Conservation (phyloP, 2,329 filamentous ascomycete genomes). For the Nannizziopsis arthrosporioides region DNA sequence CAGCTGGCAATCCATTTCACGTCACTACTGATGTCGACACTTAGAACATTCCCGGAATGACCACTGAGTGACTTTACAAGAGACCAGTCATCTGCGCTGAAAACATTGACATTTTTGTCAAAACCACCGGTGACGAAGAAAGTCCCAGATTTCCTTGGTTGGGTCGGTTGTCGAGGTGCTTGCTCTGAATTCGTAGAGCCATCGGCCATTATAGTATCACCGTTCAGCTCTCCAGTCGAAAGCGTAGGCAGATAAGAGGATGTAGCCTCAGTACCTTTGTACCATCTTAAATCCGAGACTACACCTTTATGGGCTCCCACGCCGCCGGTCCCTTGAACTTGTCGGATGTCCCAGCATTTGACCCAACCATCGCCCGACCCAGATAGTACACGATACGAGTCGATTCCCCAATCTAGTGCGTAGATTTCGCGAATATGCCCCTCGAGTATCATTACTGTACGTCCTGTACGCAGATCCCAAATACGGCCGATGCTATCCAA, state of each 20-base stretch:
- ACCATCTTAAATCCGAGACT: slow-evolving; percentile 89
- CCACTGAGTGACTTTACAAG: slow-evolving; percentile 76
- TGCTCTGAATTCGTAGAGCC: slow-evolving; percentile 14
- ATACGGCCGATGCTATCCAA: slow-evolving; percentile 88
- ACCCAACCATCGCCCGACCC: slow-evolving; percentile 90
- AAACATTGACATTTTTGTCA: slow-evolving; percentile 89
- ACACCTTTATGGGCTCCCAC: slow-evolving; percentile 86
- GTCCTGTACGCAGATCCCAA: slow-evolving; percentile 85
- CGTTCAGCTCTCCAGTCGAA: slow-evolving; percentile 52
- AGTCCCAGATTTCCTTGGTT: slow-evolving; percentile 76
- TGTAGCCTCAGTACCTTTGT: slow-evolving; percentile 71
- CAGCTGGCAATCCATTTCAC: slow-evolving; percentile 88
- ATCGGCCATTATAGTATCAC: slow-evolving; percentile 22
- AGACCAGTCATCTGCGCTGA: slow-evolving; percentile 92
- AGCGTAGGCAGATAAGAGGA: slow-evolving; percentile 50
- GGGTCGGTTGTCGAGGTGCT: slow-evolving; percentile 27
- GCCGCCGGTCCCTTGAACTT: slow-evolving; percentile 69
- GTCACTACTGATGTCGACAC: slow-evolving; percentile 76
- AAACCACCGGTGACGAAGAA: slow-evolving; percentile 88
- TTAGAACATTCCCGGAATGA: slow-evolving; percentile 84
- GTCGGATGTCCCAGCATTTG: slow-evolving; percentile 94
- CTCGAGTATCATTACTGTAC: slow-evolving; percentile 92
- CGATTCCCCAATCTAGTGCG: slow-evolving; percentile 79
- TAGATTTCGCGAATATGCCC: slow-evolving; percentile 90
- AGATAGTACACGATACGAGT: slow-evolving; percentile 85